Conservation (phyloP, 208 protist species). For the Acanthamoeba sp. region DNA sequence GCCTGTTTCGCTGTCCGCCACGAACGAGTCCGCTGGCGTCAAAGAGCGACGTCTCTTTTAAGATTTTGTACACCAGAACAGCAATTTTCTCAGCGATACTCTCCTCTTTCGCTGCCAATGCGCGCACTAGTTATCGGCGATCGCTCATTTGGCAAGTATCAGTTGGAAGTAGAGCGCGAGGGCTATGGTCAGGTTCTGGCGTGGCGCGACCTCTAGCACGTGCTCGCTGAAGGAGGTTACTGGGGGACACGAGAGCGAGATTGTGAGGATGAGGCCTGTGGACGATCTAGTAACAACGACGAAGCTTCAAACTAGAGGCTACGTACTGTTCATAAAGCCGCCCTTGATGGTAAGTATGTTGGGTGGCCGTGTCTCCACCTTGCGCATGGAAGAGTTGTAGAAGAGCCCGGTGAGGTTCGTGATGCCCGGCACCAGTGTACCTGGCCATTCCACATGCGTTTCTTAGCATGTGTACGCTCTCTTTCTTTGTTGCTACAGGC, state of each 20-base stretch:
- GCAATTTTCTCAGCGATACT: too few species aligned
- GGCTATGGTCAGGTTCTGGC: constrained; percentile 17
- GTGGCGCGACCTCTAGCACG: neutral
- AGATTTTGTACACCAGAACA: too few species aligned
- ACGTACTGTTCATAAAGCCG: neutral
- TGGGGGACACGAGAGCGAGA: neutral
- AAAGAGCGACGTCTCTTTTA: constrained; percentile 14
- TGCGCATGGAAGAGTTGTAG: neutral
- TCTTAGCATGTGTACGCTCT: too few species aligned
- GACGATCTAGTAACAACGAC: too few species aligned
- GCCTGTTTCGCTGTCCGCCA: neutral
- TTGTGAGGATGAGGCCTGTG: neutral
- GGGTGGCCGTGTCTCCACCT: neutral
- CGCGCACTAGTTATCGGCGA: too few species aligned
- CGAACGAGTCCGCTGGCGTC: neutral
- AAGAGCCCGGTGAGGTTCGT: neutral
- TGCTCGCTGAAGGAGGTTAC: neutral
- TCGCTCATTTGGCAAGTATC: neutral
- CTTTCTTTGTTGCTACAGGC: too few species aligned
- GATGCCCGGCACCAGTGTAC: neutral
- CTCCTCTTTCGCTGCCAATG: too few species aligned
- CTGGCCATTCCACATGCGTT: neutral
- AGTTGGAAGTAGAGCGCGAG: neutral
- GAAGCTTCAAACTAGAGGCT: neutral
- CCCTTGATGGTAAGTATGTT: neutral